Evolutionary conservation across 164 flowering plant species (phyloP).

Genomic region (Cinnamomum micranthum): DNA sequence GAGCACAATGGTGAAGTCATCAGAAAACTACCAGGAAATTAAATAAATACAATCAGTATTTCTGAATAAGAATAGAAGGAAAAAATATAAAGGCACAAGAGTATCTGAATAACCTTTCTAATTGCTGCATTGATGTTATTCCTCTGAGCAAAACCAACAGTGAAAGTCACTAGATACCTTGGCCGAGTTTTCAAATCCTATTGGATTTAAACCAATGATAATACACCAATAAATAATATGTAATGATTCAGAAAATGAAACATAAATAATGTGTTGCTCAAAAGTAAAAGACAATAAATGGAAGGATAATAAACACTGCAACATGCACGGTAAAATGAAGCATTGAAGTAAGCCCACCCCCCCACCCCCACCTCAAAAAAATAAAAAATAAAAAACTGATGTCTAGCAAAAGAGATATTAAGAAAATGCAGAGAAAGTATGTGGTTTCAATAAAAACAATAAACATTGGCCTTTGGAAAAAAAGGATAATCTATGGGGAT

Average conservation of each 20-base stretch:
- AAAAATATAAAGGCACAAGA: neutral
- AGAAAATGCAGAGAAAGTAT: no score
- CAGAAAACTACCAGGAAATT: slow-evolving; percentile 60
- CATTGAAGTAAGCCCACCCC: no score
- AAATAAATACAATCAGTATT: neutral
- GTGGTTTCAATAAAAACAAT: no score
- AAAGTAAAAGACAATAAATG: neutral
- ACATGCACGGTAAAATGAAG: no score
- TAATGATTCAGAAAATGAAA: neutral
- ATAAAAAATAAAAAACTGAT: no score
- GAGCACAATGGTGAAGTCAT: slow-evolving; percentile 77
- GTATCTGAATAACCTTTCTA: slow-evolving; percentile 53
- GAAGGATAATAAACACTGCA: no score
- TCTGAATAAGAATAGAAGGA: neutral
- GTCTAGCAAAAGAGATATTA: no score
- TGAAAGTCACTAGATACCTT: slow-evolving; percentile 75
- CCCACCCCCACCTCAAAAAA: no score
- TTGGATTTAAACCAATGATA: slow-evolving; percentile 18
- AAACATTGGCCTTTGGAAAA: no score
- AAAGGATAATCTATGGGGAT: no score
- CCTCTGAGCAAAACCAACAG: slow-evolving; percentile 77
- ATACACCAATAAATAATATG: neutral
- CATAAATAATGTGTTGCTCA: neutral
- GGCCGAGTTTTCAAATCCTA: slow-evolving; percentile 78
- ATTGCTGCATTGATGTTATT: slow-evolving; percentile 64